phyloP scores from a whole-genome alignment of 495 filamentous ascomycete species.

The Aspergillus hancockii region DNA sequence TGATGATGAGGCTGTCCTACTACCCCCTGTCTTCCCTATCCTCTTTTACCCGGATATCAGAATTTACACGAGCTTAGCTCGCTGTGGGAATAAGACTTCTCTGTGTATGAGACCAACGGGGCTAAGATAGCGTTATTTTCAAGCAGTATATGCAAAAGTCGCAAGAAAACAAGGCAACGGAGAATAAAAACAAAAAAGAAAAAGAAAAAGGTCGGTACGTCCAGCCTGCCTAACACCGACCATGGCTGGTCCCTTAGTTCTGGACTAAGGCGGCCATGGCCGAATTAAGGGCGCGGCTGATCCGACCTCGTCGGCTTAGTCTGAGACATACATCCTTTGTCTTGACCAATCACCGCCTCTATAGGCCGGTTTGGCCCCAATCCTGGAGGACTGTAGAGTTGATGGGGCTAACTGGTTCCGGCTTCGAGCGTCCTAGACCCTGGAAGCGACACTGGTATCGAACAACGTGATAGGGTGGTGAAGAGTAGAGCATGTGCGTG shows the following conservation, averaged over 20 bases:
- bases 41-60: too few species aligned
- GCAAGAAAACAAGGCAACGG: neutral
- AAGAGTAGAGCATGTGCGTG: neutral
- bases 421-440: neutral
- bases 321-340: conserved; percentile 8
- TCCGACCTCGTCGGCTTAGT: conserved; percentile 10
- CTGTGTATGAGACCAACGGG: neutral
- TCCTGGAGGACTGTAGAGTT: neutral
- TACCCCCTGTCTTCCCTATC: too few species aligned
- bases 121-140: neutral
- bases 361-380: neutral
- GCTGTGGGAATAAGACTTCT: neutral
- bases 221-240: neutral
- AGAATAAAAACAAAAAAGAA: neutral
- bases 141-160: neutral
- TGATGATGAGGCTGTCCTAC: too few species aligned
- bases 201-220: neutral
- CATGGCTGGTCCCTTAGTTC: neutral
- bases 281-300: conserved; percentile 18
- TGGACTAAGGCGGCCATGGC: conserved; percentile 14
- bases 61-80: neutral
- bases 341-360: neutral
- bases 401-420: neutral
- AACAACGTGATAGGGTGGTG: neutral
- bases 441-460: neutral